Conservation (phyloP, 1,284 basidiomycete species). For the Moesziomyces aphidis region DNA sequence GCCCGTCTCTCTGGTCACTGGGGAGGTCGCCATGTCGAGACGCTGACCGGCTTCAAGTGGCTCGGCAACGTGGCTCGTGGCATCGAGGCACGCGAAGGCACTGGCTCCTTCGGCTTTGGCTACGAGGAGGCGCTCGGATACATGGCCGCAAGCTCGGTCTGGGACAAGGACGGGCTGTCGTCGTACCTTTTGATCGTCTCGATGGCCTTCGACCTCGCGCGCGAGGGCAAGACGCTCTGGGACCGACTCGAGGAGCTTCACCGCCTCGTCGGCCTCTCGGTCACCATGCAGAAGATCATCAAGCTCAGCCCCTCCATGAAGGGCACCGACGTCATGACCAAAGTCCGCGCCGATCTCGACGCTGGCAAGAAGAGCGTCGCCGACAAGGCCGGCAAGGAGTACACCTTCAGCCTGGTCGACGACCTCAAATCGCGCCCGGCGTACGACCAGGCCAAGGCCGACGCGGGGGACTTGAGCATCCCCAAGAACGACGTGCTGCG, state of each 20-base stretch:
- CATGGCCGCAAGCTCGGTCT: constrained; percentile 55
- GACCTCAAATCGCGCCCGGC: constrained; percentile 40
- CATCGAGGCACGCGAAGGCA: constrained; percentile 41
- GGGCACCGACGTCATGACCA: constrained; percentile 55
- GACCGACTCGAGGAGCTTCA: constrained; percentile 59
- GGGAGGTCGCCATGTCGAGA: constrained; percentile 53
- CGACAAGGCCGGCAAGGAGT: constrained; percentile 11
- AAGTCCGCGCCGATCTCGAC: constrained; percentile 45
- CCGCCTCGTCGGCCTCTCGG: constrained; percentile 44
- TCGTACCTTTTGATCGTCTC: constrained; percentile 54
- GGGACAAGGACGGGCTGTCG: constrained; percentile 63
- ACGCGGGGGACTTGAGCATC: constrained; percentile 43
- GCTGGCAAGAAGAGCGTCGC: constrained; percentile 27
- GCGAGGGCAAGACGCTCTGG: constrained; percentile 53
- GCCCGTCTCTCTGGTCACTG: constrained; percentile 48
- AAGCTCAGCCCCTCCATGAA: constrained; percentile 49
- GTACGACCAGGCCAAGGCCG: constrained; percentile 43
- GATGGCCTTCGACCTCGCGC: constrained; percentile 49
- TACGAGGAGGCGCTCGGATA: constrained; percentile 64
- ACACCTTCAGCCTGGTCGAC: constrained; percentile 48
- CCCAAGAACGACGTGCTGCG: constrained; percentile 61
- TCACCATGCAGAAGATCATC: constrained; percentile 60
- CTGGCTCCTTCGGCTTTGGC: constrained; percentile 52
- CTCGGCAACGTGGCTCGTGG: constrained; percentile 54
- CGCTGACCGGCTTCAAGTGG: constrained; percentile 64